Evolutionary conservation across 129 eudicot species (phyloP).

Genomic region (Saussurea involucrata): DNA sequence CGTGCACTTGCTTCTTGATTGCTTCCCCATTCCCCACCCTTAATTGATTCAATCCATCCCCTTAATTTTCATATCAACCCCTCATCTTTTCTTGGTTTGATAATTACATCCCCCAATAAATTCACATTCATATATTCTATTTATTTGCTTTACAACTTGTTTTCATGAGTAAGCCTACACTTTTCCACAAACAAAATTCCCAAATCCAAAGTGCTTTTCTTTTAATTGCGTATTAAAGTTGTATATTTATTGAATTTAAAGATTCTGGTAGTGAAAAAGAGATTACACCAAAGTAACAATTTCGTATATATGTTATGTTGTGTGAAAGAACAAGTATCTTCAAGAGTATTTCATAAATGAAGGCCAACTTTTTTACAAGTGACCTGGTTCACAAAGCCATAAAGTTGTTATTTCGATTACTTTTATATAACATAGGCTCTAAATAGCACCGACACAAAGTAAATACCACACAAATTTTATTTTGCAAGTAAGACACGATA

Average conservation of each 20-base stretch:
- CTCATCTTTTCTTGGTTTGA: slow-evolving; percentile 9
- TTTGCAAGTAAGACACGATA: not conserved
- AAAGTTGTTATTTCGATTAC: not conserved
- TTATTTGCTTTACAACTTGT: slow-evolving; percentile 17
- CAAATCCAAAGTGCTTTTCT: not conserved
- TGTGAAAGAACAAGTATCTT: not conserved
- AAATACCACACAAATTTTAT: not conserved
- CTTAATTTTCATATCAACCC: not conserved
- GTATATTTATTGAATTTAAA: not conserved
- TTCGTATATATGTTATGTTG: not conserved
- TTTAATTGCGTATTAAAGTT: not conserved
- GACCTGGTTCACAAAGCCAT: not conserved
- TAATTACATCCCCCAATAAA: slow-evolving; percentile 6
- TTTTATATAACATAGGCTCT: not conserved
- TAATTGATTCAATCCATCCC: slow-evolving; percentile 18
- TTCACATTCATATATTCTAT: slow-evolving; percentile 2
- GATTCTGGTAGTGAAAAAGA: not conserved
- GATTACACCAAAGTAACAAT: not conserved
- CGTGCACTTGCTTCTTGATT: slow-evolving; percentile 33
- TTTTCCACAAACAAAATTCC: not conserved
- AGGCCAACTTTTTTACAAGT: not conserved
- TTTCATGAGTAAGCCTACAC: not conserved
- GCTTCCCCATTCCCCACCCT: slow-evolving; percentile 27
- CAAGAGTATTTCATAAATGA: not conserved
- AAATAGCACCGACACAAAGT: not conserved